phyloP scores from a whole-genome alignment of 371 early-diverging fungal species.

The Mucor plumbeus region DNA sequence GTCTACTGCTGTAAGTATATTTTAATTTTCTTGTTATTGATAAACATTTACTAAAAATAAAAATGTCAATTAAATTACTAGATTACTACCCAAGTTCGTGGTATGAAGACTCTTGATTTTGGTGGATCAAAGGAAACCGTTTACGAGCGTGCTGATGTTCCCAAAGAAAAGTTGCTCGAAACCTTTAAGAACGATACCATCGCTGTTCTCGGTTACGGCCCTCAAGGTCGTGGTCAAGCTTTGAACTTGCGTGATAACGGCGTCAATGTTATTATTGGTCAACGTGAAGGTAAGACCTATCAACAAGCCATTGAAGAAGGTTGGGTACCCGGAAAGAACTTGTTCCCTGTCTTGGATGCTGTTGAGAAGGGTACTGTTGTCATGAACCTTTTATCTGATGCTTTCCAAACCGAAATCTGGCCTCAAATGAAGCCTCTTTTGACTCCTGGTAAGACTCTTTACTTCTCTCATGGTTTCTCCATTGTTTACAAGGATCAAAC shows the following conservation, averaged over 20 bases:
- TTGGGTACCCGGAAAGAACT: conserved; percentile 95
- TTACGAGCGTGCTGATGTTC: conserved; percentile 95
- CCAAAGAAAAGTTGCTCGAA: conserved; percentile 87
- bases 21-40: not conserved
- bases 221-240: conserved; percentile 96
- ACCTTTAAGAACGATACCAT: conserved; percentile 94
- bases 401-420: conserved; percentile 95
- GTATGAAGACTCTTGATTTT: conserved; percentile 93
- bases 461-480: conserved; percentile 98
- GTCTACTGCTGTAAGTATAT: conserved; percentile 31
- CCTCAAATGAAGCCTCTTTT: conserved; percentile 85
- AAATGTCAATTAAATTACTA: not conserved
- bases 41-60: not conserved
- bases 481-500: conserved; percentile 95
- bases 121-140: conserved; percentile 93
- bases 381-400: conserved; percentile 96
- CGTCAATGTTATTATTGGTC: conserved; percentile 94
- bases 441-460: conserved; percentile 97
- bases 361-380: conserved; percentile 89
- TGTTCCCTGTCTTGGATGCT: conserved; percentile 94
- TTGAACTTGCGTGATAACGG: conserved; percentile 97
- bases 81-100: conserved; percentile 67
- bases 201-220: conserved; percentile 97
- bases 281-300: conserved; percentile 93
- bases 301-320: conserved; percentile 94